Evolutionary conservation across 116 monocot species (phyloP).

Genomic region (Cymodocea nodosa): DNA sequence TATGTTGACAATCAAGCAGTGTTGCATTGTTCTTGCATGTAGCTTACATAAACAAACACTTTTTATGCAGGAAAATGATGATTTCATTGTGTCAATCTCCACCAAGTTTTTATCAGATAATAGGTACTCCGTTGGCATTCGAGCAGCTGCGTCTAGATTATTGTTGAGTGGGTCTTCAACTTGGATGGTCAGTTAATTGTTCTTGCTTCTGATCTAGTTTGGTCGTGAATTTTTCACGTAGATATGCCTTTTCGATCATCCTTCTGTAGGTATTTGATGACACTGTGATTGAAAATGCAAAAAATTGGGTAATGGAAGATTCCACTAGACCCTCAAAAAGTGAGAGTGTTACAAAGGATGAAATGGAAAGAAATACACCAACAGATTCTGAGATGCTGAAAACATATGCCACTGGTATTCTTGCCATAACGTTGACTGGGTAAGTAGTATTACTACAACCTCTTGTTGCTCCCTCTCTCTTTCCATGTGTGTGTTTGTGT

Average conservation of each 20-base stretch:
- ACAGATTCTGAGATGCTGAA: conserved; percentile 83
- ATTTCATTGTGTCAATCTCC: conserved; percentile 76
- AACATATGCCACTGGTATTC: conserved; percentile 89
- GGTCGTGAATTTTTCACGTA: not conserved
- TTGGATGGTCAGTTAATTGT: conserved; percentile 48
- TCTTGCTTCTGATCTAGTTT: not conserved
- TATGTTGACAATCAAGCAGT: not conserved
- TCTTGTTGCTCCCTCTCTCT: not conserved
- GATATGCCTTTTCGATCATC: not conserved
- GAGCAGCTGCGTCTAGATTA: conserved; percentile 68
- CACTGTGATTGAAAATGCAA: conserved; percentile 75
- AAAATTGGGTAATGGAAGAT: conserved; percentile 82
- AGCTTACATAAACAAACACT: not conserved
- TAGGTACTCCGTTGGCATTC: conserved; percentile 49
- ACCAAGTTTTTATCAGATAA: conserved; percentile 69
- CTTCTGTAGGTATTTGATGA: conserved; percentile 77
- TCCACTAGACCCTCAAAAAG: conserved; percentile 22
- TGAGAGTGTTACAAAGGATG: conserved; percentile 38
- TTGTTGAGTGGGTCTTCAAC: conserved; percentile 68
- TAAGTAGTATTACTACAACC: conserved; percentile 2
- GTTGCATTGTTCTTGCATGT: not conserved
- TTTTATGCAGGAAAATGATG: conserved; percentile 73
- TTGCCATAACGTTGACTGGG: conserved; percentile 52
- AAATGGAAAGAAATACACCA: conserved; percentile 38
- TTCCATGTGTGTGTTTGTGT: not conserved